Percentiles rank a stretch among this genome's conserved stretches.
Conservation (phyloP, 1,139 yeast genomes). For the Nakaseomyces uthaithaninus region DNA sequence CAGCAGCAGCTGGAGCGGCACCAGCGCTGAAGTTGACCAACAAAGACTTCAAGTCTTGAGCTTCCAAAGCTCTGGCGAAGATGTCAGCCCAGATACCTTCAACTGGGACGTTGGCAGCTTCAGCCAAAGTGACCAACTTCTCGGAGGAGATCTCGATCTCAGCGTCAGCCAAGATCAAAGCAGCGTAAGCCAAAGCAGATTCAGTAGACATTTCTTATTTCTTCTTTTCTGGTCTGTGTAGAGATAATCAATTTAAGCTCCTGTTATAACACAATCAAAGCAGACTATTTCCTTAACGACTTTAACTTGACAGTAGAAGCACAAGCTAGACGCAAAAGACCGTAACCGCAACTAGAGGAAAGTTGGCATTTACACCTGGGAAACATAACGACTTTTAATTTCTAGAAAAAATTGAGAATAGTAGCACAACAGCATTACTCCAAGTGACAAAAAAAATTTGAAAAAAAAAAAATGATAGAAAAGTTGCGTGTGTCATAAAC, state of each 20-base stretch:
- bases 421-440: background rate
- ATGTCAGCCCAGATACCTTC: slow-evolving; percentile 76
- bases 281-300: slow-evolving; percentile 55
- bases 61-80: slow-evolving; percentile 72
- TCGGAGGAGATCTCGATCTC: slow-evolving; percentile 72
- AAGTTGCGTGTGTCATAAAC: slow-evolving; percentile 2
- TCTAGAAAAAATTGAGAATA: background rate
- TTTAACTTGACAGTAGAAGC: background rate
- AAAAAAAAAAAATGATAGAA: background rate
- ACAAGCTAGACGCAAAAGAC: background rate
- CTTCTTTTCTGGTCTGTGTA: slow-evolving; percentile 25
- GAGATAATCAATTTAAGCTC: slow-evolving; percentile 53
- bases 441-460: background rate
- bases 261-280: slow-evolving; percentile 29
- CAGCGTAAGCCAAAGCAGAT: slow-evolving; percentile 82
- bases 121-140: slow-evolving; percentile 61
- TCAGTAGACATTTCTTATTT: slow-evolving; percentile 58
- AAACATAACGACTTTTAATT: background rate
- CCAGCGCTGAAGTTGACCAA: slow-evolving; percentile 72
- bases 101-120: slow-evolving; percentile 62
- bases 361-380: background rate
- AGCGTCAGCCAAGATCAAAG: slow-evolving; percentile 79
- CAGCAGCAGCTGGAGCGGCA: slow-evolving; percentile 58
- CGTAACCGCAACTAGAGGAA: background rate
- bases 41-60: slow-evolving; percentile 67